phyloP scores from a whole-genome alignment of 73 alveolate genomes.

The Urostyla sp. region DNA sequence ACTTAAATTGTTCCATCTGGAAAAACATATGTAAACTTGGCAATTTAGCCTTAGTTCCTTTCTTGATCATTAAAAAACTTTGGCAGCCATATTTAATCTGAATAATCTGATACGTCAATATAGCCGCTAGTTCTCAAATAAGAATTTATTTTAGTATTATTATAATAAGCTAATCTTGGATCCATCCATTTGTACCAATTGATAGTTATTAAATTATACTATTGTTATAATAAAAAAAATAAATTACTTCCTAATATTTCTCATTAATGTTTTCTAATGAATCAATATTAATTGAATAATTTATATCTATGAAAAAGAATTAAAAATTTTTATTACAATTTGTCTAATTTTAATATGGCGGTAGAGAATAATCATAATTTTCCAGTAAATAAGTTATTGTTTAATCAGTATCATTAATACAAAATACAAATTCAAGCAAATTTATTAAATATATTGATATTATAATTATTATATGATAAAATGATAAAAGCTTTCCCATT shows the following conservation, averaged over 20 bases:
- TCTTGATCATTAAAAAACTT: background rate
- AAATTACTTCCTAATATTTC: background rate
- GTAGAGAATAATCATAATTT: conserved; percentile 6
- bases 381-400: background rate
- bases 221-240: background rate
- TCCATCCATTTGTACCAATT: background rate
- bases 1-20: conserved; percentile 52
- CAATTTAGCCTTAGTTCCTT: background rate
- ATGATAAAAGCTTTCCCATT: too few species aligned
- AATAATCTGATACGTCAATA: conserved; percentile 17
- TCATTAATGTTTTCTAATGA: conserved; percentile 2
- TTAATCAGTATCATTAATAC: too few species aligned
- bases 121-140: background rate
- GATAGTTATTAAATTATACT: background rate
- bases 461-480: too few species aligned
- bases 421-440: too few species aligned
- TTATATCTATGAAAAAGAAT: background rate
- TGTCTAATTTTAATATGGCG: background rate
- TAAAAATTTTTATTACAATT: background rate
- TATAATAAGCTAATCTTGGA: conserved; percentile 16
- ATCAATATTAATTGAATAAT: background rate
- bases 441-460: too few species aligned
- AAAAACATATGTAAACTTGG: background rate
- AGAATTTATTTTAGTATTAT: conserved; percentile 7
- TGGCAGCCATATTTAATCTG: conserved; percentile 18